These are phyloP conservation scores for Termitomyces sp. DNA, from an alignment of 768 basidiomycete genomes.

Conservation along the genomic window DNA sequence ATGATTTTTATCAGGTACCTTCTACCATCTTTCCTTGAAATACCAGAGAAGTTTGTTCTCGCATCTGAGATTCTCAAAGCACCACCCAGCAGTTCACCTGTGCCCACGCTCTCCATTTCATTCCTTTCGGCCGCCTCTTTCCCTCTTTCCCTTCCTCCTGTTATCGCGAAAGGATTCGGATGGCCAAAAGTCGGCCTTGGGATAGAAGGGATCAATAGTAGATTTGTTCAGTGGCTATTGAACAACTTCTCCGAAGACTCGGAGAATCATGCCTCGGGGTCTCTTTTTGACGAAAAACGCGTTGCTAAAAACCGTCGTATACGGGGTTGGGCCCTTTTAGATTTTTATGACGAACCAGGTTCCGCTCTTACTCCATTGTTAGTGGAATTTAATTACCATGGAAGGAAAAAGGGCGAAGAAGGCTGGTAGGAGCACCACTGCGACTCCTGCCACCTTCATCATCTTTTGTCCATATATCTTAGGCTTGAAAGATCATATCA, in stretches of 20 bases:
- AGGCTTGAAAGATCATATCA: neutral
- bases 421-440: slow-evolving; percentile 12
- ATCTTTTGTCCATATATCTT: neutral
- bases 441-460: no score
- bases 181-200: slow-evolving; percentile 75
- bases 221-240: slow-evolving; percentile 69
- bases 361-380: slow-evolving; percentile 55
- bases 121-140: slow-evolving; percentile 79
- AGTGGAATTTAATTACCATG: slow-evolving; percentile 74
- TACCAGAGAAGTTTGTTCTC: slow-evolving; percentile 68
- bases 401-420: slow-evolving; percentile 20
- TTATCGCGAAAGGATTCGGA: slow-evolving; percentile 78
- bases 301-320: slow-evolving; percentile 35
- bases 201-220: slow-evolving; percentile 79
- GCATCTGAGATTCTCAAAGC: slow-evolving; percentile 23
- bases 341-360: slow-evolving; percentile 63
- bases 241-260: slow-evolving; percentile 33
- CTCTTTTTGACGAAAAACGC: slow-evolving; percentile 12
- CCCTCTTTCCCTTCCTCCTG: slow-evolving; percentile 73
- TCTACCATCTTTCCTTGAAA: slow-evolving; percentile 72
- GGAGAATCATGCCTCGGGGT: neutral
- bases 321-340: slow-evolving; percentile 73
- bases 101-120: slow-evolving; percentile 60
- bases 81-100: slow-evolving; percentile 21
- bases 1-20: slow-evolving; percentile 51